A percentile compares a stretch with the other conserved stretches of the same genome.
Evolutionary conservation across 2,329 filamentous ascomycete species (phyloP).

Genomic region (Nigrograna mackinnonii): DNA sequence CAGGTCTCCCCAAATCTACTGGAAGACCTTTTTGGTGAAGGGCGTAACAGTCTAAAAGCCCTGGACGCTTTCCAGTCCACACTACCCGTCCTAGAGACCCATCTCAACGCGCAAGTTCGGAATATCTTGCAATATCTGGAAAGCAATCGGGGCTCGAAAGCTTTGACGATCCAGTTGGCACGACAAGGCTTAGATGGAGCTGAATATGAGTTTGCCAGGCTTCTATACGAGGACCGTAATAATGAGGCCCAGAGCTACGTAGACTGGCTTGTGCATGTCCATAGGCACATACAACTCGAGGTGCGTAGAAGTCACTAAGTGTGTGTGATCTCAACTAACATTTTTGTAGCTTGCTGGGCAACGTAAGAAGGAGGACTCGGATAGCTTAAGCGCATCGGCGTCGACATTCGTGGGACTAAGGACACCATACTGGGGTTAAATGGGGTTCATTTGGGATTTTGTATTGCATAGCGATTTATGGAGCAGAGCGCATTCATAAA

Average conservation of each 20-base stretch:
- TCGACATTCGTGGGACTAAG: conserved; percentile 42
- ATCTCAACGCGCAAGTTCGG: conserved; percentile 90
- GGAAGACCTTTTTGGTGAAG: conserved; percentile 85
- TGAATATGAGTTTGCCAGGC: conserved; percentile 92
- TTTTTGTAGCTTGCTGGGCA: conserved; percentile 65
- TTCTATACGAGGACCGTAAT: conserved; percentile 92
- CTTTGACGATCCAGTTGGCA: conserved; percentile 85
- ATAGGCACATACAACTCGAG: conserved; percentile 90
- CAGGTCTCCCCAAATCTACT: conserved; percentile 92
- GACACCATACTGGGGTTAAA: conserved; percentile 44
- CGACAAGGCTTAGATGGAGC: conserved; percentile 91
- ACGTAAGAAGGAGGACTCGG: conserved; percentile 68
- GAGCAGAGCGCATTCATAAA: conserved; percentile 7
- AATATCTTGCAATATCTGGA: conserved; percentile 90
- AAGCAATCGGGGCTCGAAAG: conserved; percentile 81
- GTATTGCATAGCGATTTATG: conserved; percentile 31
- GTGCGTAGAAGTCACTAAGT: conserved; percentile 40
- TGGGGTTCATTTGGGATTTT: not conserved
- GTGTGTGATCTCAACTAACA: too few species aligned
- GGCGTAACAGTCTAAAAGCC: conserved; percentile 68
- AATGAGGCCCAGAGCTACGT: conserved; percentile 98
- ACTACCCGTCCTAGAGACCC: conserved; percentile 84
- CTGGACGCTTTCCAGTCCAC: conserved; percentile 82
- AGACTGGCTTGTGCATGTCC: conserved; percentile 95
- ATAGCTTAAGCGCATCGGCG: conserved; percentile 24